phyloP scores from a whole-genome alignment of 805 yeast species.

The Danielia oregonensis region DNA sequence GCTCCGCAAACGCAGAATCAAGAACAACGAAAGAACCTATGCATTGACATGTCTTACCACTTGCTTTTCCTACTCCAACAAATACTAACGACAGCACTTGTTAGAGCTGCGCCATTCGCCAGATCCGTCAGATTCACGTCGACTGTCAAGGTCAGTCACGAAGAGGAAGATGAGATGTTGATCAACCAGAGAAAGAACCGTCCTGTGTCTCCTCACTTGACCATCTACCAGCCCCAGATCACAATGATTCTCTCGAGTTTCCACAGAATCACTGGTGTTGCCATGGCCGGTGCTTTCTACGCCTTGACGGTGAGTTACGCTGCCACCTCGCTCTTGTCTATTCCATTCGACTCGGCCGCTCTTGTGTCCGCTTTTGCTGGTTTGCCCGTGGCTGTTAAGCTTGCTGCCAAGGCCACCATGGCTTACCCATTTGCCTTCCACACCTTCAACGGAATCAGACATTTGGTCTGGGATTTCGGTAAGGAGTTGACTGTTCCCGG shows the following conservation, averaged over 20 bases:
- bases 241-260: conserved; percentile 76
- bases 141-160: conserved; percentile 48
- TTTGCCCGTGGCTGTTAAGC: conserved; percentile 61
- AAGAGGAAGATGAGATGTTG: conserved; percentile 65
- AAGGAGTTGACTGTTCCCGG: conserved; percentile 75
- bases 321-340: conserved; percentile 49
- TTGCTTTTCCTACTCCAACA: too few relatives aligned
- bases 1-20: too few relatives aligned
- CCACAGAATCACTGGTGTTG: conserved; percentile 88
- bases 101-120: conserved; percentile 1
- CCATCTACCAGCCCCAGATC: conserved; percentile 87
- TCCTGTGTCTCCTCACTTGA: conserved; percentile 87
- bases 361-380: conserved; percentile 55
- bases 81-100: conserved; percentile 7
- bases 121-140: conserved; percentile 21
- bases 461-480: conserved; percentile 90
- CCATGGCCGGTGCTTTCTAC: conserved; percentile 75
- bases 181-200: conserved; percentile 81
- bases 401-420: conserved; percentile 62
- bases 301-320: conserved; percentile 75
- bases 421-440: conserved; percentile 89
- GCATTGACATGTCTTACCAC: too few relatives aligned
- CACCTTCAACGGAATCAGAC: conserved; percentile 83
- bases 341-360: conserved; percentile 57
- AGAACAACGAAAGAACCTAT: too few relatives aligned